Percentiles rank a stretch among this genome's conserved stretches.
Conservation (phyloP, 208 protist genomes). For the Trypanosoma conorhini region DNA sequence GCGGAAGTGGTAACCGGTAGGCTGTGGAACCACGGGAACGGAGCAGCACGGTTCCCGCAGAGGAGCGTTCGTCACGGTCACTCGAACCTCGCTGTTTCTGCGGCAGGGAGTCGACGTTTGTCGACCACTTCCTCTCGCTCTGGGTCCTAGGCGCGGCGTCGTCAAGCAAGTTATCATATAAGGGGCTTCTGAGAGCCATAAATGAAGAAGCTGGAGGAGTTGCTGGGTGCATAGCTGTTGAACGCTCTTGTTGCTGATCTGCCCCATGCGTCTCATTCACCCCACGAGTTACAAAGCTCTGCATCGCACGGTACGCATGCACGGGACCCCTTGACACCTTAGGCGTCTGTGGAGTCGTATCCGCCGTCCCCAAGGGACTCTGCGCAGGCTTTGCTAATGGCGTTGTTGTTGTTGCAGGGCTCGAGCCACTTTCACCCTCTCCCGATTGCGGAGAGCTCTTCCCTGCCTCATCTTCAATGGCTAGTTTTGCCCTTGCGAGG, state of each 20-base stretch:
- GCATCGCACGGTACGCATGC: constrained; percentile 17
- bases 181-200: neutral
- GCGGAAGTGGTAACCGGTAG: constrained; percentile 6
- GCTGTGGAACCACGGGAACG: neutral
- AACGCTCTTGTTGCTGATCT: neutral
- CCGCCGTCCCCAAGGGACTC: neutral
- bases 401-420: neutral
- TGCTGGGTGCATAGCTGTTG: neutral
- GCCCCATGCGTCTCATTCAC: neutral
- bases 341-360: neutral
- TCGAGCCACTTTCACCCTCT: neutral
- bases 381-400: neutral
- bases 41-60: constrained; percentile 16
- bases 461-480: constrained; percentile 21
- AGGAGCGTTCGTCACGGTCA: constrained; percentile 19
- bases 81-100: neutral
- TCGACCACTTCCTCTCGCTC: neutral
- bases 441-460: neutral
- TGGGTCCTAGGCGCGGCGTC: neutral
- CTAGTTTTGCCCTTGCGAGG: constrained; percentile 39
- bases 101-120: neutral
- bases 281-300: constrained; percentile 6
- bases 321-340: neutral
- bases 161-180: constrained; percentile 21
- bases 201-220: neutral